Conservation (phyloP, 1,284 basidiomycete species). For the Marasmius sp. region DNA sequence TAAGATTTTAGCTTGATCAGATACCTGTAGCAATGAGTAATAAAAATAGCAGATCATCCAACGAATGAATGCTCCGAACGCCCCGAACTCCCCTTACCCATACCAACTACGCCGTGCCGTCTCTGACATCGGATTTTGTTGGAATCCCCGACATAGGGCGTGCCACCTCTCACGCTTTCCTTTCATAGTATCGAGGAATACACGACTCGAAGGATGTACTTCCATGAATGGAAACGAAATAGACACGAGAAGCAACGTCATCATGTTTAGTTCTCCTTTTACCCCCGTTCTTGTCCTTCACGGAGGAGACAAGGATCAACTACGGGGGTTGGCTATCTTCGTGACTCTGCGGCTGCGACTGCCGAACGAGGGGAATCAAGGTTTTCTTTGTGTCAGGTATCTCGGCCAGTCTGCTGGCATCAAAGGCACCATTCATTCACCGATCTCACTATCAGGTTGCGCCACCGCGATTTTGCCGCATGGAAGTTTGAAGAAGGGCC, state of each 20-base stretch:
- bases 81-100: background rate
- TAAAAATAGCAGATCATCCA: too few relatives aligned
- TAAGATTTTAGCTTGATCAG: too few relatives aligned
- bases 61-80: too few relatives aligned
- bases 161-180: background rate
- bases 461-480: background rate
- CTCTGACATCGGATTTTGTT: too few relatives aligned
- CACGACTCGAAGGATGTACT: background rate
- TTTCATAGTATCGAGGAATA: conserved; percentile 3
- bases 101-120: background rate
- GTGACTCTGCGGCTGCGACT: conserved; percentile 6
- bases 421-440: background rate
- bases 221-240: conserved; percentile 14
- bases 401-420: background rate
- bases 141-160: too few relatives aligned
- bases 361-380: conserved; percentile 4
- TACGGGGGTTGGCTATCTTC: background rate
- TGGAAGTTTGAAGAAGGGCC: background rate
- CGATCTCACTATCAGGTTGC: background rate
- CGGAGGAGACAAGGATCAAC: background rate
- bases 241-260: conserved; percentile 12
- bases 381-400: background rate
- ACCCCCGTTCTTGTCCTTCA: background rate
- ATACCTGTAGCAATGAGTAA: too few relatives aligned
- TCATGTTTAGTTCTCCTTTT: conserved; percentile 13